These are phyloP conservation scores for Phytophthora fragariae DNA, from an alignment of 352 stramenopile species.

Conservation along the genomic window DNA sequence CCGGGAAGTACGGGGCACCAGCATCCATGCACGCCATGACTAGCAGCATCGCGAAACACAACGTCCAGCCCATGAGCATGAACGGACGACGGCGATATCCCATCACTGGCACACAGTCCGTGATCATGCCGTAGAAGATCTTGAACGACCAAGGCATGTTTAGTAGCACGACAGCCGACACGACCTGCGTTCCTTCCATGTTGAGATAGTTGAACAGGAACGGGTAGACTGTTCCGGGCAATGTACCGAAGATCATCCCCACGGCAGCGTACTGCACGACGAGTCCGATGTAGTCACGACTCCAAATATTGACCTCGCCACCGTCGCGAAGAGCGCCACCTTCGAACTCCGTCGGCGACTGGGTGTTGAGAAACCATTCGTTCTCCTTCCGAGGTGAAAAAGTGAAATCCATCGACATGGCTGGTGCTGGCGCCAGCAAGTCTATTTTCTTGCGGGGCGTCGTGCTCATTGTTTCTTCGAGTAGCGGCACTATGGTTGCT, in stretches of 20 bases:
- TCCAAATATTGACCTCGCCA: constrained; percentile 42
- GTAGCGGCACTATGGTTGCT: constrained; percentile 41
- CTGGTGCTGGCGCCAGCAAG: constrained; percentile 29
- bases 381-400: constrained; percentile 32
- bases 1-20: constrained; percentile 54
- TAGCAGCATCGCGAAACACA: constrained; percentile 52
- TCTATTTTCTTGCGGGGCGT: constrained; percentile 40
- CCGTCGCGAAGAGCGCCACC: constrained; percentile 30
- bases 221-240: constrained; percentile 55
- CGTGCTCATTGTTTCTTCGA: constrained; percentile 37
- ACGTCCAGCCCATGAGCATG: constrained; percentile 61
- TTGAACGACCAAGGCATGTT: constrained; percentile 70
- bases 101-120: constrained; percentile 56
- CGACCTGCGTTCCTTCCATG: constrained; percentile 49
- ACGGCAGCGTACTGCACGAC: constrained; percentile 52
- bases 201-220: constrained; percentile 56
- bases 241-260: constrained; percentile 49
- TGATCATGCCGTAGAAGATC: constrained; percentile 58
- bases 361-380: constrained; percentile 34
- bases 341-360: constrained; percentile 25
- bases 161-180: constrained; percentile 44
- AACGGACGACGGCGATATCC: constrained; percentile 61
- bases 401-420: constrained; percentile 18
- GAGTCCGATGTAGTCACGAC: constrained; percentile 48
- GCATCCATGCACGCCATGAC: constrained; percentile 49